Evolutionary conservation across 2,329 filamentous ascomycete species (phyloP), one percentile per base, ranked within the genome.

Genomic region (Dothideomycetes sp.): DNA sequence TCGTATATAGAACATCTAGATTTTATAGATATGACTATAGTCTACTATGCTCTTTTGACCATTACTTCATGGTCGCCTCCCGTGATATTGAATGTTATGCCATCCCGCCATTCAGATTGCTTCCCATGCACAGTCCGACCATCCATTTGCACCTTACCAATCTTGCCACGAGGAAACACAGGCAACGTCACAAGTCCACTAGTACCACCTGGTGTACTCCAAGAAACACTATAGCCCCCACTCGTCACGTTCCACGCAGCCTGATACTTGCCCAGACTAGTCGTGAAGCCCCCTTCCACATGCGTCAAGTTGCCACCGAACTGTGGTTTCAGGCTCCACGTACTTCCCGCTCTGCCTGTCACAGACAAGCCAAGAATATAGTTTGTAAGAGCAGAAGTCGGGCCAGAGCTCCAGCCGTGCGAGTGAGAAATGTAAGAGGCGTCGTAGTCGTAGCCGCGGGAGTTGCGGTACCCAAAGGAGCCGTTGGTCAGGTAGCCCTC

Each of bases 401-500:
- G 64, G 5, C 63, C 62, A 1, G 43, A 46, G 22, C 47, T 47
- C 55, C 54, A 58, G 14, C 55, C 55, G 37, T 58, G 55, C 8
- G 52, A 35, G 39, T 58, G 54, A 3, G 40, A 46, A 3, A 54
- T 43, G 37, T 57, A 57, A 3, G 45, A 38, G 3, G 47, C 35
- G 40, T 56, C 52, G 34, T 56, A 53, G 27, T 37, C 34, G 31
- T 55, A 55, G 2, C 50, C 50, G 9, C 52, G 36, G 14, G 45
- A 47, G 30, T 50, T 51, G 10, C 50, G 35, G 49, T 80, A 81
- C 2, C 68, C 71, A 46, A 74, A 81, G 0, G 61, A 68, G 3
- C 73, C 73, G 45, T 79, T 65, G 0, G 53, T 54, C 2, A 73
- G 60, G 43, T 75, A 78, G 0, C 75, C 75, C 53, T 79, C 76